A percentile compares a stretch with the other conserved stretches of the same genome.
phyloP scores from a whole-genome alignment of 2,329 filamentous ascomycete species.

The Penicillium sp. region DNA sequence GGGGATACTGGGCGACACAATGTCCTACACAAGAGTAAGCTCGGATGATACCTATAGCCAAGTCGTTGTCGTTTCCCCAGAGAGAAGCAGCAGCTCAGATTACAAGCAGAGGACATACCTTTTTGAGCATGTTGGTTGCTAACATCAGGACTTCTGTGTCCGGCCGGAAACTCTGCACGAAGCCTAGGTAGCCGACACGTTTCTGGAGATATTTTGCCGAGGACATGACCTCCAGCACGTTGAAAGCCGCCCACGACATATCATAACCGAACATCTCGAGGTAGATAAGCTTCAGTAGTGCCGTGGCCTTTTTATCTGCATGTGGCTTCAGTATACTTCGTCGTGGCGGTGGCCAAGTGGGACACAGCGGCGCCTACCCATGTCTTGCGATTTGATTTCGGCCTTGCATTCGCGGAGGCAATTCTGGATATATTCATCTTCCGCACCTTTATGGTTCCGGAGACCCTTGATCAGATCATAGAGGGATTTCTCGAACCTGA shows the following conservation, averaged over 20 bases:
- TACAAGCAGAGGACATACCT: slow-evolving; percentile 55
- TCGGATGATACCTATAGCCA: not conserved
- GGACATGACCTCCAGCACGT: slow-evolving; percentile 98
- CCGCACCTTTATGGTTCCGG: slow-evolving; percentile 91
- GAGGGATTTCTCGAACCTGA: slow-evolving; percentile 97
- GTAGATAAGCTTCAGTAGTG: slow-evolving; percentile 93
- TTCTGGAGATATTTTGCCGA: slow-evolving; percentile 94
- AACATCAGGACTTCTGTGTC: slow-evolving; percentile 98
- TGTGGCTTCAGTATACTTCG: slow-evolving; percentile 16
- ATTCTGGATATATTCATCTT: slow-evolving; percentile 93
- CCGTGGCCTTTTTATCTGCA: slow-evolving; percentile 90
- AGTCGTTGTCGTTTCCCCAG: no score
- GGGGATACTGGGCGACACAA: slow-evolving; percentile 71
- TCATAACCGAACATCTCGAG: slow-evolving; percentile 99
- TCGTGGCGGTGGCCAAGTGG: slow-evolving; percentile 5
- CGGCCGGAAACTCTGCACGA: slow-evolving; percentile 91
- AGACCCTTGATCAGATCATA: slow-evolving; percentile 98
- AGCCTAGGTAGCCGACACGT: slow-evolving; percentile 89
- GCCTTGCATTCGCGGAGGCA: slow-evolving; percentile 92
- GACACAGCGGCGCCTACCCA: slow-evolving; percentile 64
- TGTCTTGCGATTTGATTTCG: slow-evolving; percentile 90
- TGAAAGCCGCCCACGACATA: slow-evolving; percentile 99
- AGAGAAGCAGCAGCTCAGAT: no score
- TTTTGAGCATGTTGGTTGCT: slow-evolving; percentile 94
- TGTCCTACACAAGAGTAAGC: slow-evolving; percentile 39